Evolutionary conservation across 108 stramenopile genomes (phyloP).

Genomic region (Skeletonema potamos): DNA sequence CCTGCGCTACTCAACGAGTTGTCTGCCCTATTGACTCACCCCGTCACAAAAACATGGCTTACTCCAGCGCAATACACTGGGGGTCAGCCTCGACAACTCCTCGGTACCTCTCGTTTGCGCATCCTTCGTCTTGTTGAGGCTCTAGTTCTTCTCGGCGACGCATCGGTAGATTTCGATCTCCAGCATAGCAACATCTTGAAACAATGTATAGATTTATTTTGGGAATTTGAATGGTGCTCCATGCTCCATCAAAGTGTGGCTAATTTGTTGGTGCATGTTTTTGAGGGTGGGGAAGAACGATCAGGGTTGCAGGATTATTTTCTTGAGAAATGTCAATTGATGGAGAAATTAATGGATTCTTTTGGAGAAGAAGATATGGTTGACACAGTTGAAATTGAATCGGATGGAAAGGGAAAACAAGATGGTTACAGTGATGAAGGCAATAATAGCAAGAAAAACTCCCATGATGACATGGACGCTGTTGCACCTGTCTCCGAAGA

Average conservation of each 20-base stretch:
- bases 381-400: neutral
- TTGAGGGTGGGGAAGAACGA: conserved; percentile 78
- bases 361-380: conserved; percentile 38
- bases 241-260: conserved; percentile 96
- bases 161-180: conserved; percentile 62
- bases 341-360: conserved; percentile 87
- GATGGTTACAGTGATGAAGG: conserved; percentile 7
- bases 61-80: conserved; percentile 65
- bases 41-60: conserved; percentile 58
- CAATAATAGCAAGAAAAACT: conserved; percentile 37
- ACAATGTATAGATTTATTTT: conserved; percentile 89
- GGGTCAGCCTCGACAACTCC: conserved; percentile 52
- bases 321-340: conserved; percentile 69
- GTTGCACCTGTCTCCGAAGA: conserved; percentile 69
- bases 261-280: conserved; percentile 89
- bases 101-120: conserved; percentile 80
- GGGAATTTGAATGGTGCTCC: conserved; percentile 92
- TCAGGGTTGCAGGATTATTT: conserved; percentile 86
- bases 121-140: conserved; percentile 84
- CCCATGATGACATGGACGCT: conserved; percentile 22
- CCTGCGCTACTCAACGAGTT: conserved; percentile 53
- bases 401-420: conserved; percentile 17
- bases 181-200: conserved; percentile 70
- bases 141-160: conserved; percentile 76
- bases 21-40: conserved; percentile 47